Conservation (phyloP, 495 filamentous ascomycete genomes). For the Tuber umbilicatum region DNA sequence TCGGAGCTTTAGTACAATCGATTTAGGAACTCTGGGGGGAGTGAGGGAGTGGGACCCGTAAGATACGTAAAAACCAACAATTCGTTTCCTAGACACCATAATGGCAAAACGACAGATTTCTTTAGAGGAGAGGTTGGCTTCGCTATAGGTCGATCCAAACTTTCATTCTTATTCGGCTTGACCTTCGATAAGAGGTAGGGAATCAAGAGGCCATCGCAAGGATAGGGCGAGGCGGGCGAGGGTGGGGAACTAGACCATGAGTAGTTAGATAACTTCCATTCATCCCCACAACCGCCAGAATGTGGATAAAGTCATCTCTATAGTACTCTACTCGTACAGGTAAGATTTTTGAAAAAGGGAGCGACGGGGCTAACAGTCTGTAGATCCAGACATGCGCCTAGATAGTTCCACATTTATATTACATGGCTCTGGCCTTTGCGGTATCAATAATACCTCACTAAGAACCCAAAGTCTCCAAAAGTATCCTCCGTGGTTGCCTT, state of each 20-base stretch:
- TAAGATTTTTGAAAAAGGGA: not conserved
- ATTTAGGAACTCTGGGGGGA: not conserved
- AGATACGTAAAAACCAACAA: not conserved
- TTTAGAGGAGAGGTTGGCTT: not conserved
- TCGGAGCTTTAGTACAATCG: not conserved
- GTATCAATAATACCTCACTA: not conserved
- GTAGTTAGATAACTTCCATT: not conserved
- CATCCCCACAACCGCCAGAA: not conserved
- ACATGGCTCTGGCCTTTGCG: not conserved
- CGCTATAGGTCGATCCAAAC: not conserved
- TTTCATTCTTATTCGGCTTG: not conserved
- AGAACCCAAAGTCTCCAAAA: not conserved
- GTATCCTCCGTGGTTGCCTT: not conserved
- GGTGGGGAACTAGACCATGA: not conserved
- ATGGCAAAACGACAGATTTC: not conserved
- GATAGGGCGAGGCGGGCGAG: no score
- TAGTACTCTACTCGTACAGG: not conserved
- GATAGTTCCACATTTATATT: not conserved
- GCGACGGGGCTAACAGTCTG: not conserved
- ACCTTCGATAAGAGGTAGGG: not conserved
- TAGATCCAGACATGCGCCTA: not conserved
- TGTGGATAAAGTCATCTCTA: not conserved
- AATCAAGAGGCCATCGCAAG: not conserved
- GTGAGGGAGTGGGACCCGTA: no score
- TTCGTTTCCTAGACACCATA: not conserved